Evolutionary conservation across 306 rosid genomes (phyloP), one percentile per base, ranked within the genome.

Genomic region (Cicer bijugum): DNA sequence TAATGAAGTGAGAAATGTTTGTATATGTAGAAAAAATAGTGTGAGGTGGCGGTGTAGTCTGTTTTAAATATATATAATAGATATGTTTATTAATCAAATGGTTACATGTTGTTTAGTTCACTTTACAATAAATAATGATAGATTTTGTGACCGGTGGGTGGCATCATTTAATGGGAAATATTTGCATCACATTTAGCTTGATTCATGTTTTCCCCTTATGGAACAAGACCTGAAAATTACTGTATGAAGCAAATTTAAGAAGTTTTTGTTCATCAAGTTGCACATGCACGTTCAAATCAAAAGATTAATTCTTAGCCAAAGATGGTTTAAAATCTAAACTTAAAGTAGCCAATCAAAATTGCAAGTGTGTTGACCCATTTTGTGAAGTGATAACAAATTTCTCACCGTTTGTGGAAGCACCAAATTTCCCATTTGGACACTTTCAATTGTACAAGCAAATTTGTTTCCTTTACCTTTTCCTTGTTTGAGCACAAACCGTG

Each of bases 351-450:
- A 59, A 47, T 50, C 63, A 8, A 51, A 57, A 59, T 78, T 51
- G 74, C 63, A 42, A 16, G 69, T 12, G 12, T 66, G 71, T 15
- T 82, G 53, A 58, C 14, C 68, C 19, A 65, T 68, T 55, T 55
- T 64, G 56, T 63, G 78, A 74, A 69, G 69, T 62, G 62, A 70
- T 71, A 57, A 58, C 69, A 71, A 38, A 61, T 3, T 81, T 64
- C 60, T 55, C 67, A 40, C 58, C 53, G 14, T 56, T 40, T 19
- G 43, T 64, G 14, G 60, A 67, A 68, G 46, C 56, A 64, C 15
- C 38, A 28, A 8, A 10, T 76, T 76, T 75, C 89, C 84, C 33
- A 74, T 72, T 56, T 72, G 74, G 84, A 71, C 15, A 87, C 43
- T 78, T 84, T 75, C 68, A 72, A 67, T 55, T n/a, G 40, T 59